Evolutionary conservation across 805 yeast species (phyloP), one percentile per base, ranked within the genome.

Genomic region (Candida coleopterorum): DNA sequence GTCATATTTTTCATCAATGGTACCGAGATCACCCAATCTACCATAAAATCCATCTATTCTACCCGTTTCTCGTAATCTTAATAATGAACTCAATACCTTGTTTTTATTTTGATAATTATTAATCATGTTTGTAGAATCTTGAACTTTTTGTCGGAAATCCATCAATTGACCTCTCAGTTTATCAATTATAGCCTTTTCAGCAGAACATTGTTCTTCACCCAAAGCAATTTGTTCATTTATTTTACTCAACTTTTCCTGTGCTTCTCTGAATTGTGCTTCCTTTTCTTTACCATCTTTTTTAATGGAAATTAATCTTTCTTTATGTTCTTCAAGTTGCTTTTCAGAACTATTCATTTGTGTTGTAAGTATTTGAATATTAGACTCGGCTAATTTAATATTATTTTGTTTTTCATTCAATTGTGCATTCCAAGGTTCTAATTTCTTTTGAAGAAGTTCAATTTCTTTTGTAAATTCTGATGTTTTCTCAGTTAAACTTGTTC

Each of bases 21-120:
- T 72, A n/a, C 96, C 99, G 30, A 93, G 64, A 47, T 87, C 95
- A 12, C 98, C 99, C 11, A 93, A 63, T 43, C 96, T 70, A 0
- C 97, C 98, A 54, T 85, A 72, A 47, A 90, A 85, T 0, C 97
- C 98, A 6, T 65, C 64, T 17, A 94, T 74, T 48, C 95, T 72
- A 5, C 97, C 97, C 3, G 93, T 73, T 38, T 79, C 78, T 39
- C 81, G 81, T 25, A 93, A 61, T 43, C 82, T 74, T 40, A 70
- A 64, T 38, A 93, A 68, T 11, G 88, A 83, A 0, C 78, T 54
- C 14, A 88, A 65, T 4, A 93, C 94, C 40, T 78, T 75, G 47
- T 75, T 85, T 50, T 82, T 86, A 42, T 85, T 81, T 48, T 83
- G 81, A 11, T 66, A 63, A 15, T 63, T 74, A 2, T 75, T 64